Conservation (phyloP, 106 monocot species). For the Phalaenopsis equestris region DNA sequence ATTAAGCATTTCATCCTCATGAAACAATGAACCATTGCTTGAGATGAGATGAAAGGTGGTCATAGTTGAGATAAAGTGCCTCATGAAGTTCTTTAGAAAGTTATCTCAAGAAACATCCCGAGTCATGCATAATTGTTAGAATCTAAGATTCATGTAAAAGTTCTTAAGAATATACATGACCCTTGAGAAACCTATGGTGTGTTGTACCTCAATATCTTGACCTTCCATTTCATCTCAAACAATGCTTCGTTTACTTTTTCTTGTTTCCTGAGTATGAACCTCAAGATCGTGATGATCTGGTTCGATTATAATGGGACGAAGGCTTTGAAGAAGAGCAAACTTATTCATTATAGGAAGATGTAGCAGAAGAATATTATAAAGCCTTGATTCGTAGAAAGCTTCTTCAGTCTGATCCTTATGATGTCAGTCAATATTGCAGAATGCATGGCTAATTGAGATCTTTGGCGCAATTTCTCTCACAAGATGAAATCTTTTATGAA, state of each 20-base stretch:
- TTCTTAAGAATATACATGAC: slow-evolving; percentile 22
- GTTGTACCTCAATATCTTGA: slow-evolving; percentile 34
- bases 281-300: background rate
- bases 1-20: background rate
- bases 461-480: slow-evolving; percentile 20
- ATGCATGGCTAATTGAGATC: slow-evolving; percentile 33
- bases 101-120: slow-evolving; percentile 9
- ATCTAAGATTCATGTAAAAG: background rate
- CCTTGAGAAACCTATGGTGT: slow-evolving; percentile 20
- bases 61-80: slow-evolving; percentile 29
- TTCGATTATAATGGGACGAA: slow-evolving; percentile 12
- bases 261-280: slow-evolving; percentile 5
- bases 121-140: slow-evolving; percentile 1
- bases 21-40: slow-evolving; percentile 28
- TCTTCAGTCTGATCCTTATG: slow-evolving; percentile 7
- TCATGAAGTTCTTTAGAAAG: slow-evolving; percentile 13
- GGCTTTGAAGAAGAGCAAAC: slow-evolving; percentile 8
- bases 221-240: slow-evolving; percentile 25
- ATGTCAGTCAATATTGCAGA: background rate
- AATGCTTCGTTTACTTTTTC: slow-evolving; percentile 26
- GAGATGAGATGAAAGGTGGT: slow-evolving; percentile 32
- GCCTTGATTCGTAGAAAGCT: slow-evolving; percentile 21
- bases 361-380: slow-evolving; percentile 28
- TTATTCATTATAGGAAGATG: slow-evolving; percentile 16
- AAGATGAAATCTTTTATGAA: background rate